Evolutionary conservation across 2,329 filamentous ascomycete species (phyloP).

Genomic region (Colletotrichum limetticola): DNA sequence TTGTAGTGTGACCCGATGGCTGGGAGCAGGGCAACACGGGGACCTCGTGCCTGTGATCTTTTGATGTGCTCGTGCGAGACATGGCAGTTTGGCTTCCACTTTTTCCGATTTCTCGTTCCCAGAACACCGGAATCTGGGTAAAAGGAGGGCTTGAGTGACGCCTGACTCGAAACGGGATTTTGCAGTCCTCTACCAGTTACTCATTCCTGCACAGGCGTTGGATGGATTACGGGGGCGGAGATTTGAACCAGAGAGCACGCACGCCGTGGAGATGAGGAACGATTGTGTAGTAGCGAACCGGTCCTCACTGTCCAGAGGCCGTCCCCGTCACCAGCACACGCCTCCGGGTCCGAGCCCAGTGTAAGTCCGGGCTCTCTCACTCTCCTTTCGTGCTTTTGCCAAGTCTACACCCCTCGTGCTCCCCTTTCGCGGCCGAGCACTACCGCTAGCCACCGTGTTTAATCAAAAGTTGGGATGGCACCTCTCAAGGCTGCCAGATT

Average conservation of each 20-base stretch:
- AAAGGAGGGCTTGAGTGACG: neutral
- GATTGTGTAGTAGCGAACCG: neutral
- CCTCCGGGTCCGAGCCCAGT: conserved; percentile 9
- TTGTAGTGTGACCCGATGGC: conserved; percentile 4
- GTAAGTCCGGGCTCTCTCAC: neutral
- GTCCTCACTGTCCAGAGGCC: neutral
- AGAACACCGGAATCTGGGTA: conserved; percentile 1
- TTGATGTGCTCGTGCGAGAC: neutral
- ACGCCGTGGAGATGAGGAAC: conserved; percentile 11
- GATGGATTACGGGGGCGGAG: conserved; percentile 2
- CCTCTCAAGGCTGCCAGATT: conserved; percentile 29
- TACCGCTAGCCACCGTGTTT: neutral
- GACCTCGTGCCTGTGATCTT: neutral
- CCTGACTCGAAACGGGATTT: neutral
- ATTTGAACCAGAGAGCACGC: neutral
- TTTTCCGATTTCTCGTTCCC: neutral
- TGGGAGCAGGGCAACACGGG: conserved; percentile 1
- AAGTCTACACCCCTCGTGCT: neutral
- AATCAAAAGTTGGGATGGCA: conserved; percentile 28
- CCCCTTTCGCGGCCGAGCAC: conserved; percentile 7
- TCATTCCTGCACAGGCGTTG: neutral
- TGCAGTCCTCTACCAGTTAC: neutral
- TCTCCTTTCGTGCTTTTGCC: neutral
- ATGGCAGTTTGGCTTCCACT: neutral
- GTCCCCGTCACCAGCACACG: conserved; percentile 24